phyloP scores from a whole-genome alignment of 2,329 filamentous ascomycete species.

The Leptosphaerulina australis region DNA sequence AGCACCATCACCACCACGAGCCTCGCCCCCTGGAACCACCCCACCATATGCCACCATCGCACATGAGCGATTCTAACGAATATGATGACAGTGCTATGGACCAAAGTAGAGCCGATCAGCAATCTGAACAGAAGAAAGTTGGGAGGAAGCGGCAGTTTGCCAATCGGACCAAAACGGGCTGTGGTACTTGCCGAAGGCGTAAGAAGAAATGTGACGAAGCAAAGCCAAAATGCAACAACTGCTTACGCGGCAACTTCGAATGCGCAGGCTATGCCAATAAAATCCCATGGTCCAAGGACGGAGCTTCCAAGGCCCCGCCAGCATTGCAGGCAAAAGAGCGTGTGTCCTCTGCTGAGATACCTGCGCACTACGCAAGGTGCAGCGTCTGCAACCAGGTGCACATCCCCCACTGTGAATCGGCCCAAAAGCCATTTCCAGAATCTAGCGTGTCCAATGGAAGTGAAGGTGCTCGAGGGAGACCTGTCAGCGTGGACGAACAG shows the following conservation, averaged over 20 bases:
- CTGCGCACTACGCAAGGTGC: slow-evolving; percentile 25
- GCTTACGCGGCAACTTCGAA: slow-evolving; percentile 83
- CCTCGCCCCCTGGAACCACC: slow-evolving; percentile 28
- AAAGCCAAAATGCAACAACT: slow-evolving; percentile 94
- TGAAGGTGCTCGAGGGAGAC: slow-evolving; percentile 55
- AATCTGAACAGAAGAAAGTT: slow-evolving; percentile 53
- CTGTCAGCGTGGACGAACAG: slow-evolving; percentile 55
- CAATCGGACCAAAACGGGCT: slow-evolving; percentile 94
- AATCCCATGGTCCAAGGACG: slow-evolving; percentile 77
- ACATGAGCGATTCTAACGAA: slow-evolving; percentile 22
- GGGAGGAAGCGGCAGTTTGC: slow-evolving; percentile 70
- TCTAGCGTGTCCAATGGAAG: slow-evolving; percentile 23
- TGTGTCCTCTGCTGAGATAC: slow-evolving; percentile 32
- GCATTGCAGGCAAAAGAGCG: slow-evolving; percentile 83
- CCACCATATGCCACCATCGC: slow-evolving; percentile 16
- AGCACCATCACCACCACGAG: slow-evolving; percentile 30
- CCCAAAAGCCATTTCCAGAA: slow-evolving; percentile 34
- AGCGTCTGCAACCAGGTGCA: slow-evolving; percentile 29
- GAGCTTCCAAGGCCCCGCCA: slow-evolving; percentile 62
- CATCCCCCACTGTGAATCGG: slow-evolving; percentile 42
- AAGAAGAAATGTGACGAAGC: slow-evolving; percentile 99
- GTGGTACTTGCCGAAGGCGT: slow-evolving; percentile 84
- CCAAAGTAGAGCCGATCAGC: slow-evolving; percentile 51
- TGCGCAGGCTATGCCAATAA: slow-evolving; percentile 90
- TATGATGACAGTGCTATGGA: slow-evolving; percentile 44